Conservation (phyloP, 768 basidiomycete species). For the Boletus huronensis region DNA sequence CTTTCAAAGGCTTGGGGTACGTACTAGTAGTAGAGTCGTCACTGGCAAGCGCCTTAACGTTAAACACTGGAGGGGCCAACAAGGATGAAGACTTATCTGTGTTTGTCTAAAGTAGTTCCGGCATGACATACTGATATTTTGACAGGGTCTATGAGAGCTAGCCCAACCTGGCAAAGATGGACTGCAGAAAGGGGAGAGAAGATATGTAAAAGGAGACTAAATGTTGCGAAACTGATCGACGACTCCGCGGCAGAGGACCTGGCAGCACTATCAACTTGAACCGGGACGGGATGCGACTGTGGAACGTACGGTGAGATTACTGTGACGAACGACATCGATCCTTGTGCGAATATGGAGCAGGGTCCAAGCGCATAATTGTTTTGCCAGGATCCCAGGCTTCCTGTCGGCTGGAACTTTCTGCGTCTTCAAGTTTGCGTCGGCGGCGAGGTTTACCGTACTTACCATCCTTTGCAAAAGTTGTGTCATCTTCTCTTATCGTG, state of each 20-base stretch:
- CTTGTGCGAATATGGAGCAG: neutral
- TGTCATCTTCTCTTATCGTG: neutral
- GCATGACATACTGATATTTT: neutral
- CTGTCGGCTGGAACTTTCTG: neutral
- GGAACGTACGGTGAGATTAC: too few species aligned
- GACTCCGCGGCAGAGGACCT: neutral
- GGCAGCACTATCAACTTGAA: neutral
- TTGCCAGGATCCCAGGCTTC: neutral
- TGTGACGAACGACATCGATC: neutral
- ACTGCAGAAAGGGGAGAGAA: neutral
- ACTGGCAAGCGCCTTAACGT: neutral
- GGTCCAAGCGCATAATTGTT: neutral
- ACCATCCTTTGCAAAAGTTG: neutral
- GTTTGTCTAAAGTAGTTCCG: conserved; percentile 2
- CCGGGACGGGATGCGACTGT: too few species aligned
- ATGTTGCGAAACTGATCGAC: neutral
- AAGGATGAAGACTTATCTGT: neutral
- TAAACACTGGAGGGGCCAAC: neutral
- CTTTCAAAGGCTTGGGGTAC: neutral
- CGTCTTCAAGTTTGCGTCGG: conserved; percentile 3
- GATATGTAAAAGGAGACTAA: neutral
- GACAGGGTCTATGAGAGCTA: neutral
- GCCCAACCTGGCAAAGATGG: neutral
- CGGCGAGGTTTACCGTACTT: neutral
- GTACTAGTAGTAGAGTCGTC: too few species aligned